Percentiles rank a stretch among this genome's conserved stretches.
These are phyloP conservation scores for Stentor coeruleus DNA, from an alignment of 73 alveolate genomes.

Conservation along the genomic window DNA sequence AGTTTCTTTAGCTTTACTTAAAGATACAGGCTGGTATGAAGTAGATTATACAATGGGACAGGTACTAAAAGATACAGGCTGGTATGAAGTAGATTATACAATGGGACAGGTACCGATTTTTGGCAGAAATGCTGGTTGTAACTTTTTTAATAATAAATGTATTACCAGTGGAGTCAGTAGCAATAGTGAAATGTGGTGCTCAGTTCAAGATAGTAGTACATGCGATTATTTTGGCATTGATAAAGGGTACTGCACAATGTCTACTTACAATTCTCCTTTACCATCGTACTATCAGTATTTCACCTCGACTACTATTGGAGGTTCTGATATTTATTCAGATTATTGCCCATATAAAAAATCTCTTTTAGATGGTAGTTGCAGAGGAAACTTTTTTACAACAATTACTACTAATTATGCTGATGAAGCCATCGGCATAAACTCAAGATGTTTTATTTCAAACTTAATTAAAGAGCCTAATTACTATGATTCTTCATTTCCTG, in stretches of 20 bases:
- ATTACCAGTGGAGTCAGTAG: neutral
- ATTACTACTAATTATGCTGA: too few species aligned
- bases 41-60: neutral
- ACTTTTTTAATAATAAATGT: neutral
- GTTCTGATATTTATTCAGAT: too few species aligned
- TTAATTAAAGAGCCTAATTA: too few species aligned
- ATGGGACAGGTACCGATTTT: neutral
- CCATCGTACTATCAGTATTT: too few species aligned
- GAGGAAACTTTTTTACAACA: too few species aligned
- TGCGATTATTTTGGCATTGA: neutral
- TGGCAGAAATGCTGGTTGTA: neutral
- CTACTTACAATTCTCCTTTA: too few species aligned
- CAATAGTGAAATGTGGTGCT: neutral
- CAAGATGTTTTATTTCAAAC: too few species aligned
- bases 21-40: slow-evolving; percentile 46
- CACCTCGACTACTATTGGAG: too few species aligned
- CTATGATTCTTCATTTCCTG: too few species aligned
- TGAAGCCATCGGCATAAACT: too few species aligned
- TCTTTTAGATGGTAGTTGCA: too few species aligned
- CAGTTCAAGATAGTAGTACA: neutral
- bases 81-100: slow-evolving; percentile 23
- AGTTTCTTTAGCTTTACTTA: slow-evolving; percentile 48
- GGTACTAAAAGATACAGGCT: slow-evolving; percentile 26
- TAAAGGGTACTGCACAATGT: neutral
- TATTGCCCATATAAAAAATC: too few species aligned